Evolutionary conservation across 805 yeast species (phyloP).

Genomic region (Yarrowia divulgata): DNA sequence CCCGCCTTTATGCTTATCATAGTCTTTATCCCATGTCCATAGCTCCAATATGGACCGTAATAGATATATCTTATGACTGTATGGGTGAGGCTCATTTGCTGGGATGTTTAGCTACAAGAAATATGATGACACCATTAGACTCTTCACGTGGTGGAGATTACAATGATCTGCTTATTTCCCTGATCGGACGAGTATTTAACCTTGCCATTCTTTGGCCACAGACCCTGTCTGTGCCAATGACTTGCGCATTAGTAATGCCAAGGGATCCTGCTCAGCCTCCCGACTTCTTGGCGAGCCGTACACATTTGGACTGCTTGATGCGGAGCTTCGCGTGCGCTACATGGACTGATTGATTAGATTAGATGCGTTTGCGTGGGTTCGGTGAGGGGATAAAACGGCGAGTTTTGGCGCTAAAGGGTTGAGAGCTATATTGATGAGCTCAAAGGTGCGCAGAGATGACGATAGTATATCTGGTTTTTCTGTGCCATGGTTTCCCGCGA

Average conservation of each 20-base stretch:
- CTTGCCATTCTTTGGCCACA: background rate
- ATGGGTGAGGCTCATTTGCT: background rate
- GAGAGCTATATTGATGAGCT: background rate
- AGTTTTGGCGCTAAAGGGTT: too few species aligned
- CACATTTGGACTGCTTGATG: background rate
- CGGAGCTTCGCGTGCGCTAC: background rate
- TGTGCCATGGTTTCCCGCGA: background rate
- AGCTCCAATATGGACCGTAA: background rate
- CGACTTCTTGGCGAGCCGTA: slow-evolving; percentile 12
- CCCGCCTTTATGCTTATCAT: slow-evolving; percentile 1
- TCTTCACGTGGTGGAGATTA: background rate
- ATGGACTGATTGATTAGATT: slow-evolving; percentile 12
- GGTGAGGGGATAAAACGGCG: background rate
- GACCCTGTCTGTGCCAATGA: background rate
- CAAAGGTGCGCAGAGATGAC: too few species aligned
- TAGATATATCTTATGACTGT: background rate
- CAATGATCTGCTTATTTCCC: background rate
- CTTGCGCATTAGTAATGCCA: slow-evolving; percentile 4
- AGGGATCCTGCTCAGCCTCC: slow-evolving; percentile 4
- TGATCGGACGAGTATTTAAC: background rate
- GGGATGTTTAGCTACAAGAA: background rate
- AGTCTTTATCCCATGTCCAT: slow-evolving; percentile 1
- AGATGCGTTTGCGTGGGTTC: background rate
- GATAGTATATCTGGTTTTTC: too few species aligned
- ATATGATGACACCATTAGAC: background rate